A percentile compares a stretch with the other conserved stretches of the same genome.
Conservation (phyloP, 352 stramenopile genomes). For the Blastocystis hominis region DNA sequence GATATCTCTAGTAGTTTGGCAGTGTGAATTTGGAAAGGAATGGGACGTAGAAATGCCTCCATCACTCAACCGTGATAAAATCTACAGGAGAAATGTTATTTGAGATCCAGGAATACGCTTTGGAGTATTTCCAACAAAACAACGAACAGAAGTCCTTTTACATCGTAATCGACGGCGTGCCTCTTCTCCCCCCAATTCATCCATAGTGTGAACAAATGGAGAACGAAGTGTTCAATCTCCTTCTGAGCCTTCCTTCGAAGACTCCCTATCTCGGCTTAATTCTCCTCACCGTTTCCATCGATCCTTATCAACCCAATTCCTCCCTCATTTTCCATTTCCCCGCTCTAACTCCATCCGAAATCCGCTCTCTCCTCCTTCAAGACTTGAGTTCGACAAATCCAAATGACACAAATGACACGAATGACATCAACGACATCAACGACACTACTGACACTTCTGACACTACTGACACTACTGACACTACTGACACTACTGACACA, state of each 20-base stretch:
- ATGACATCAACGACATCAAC: neutral
- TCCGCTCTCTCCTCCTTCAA: neutral
- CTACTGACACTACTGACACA: too few species aligned
- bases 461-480: too few species aligned
- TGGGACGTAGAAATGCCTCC: neutral
- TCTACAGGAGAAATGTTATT: neutral
- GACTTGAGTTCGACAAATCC: neutral
- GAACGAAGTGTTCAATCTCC: neutral
- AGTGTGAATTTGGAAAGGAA: neutral
- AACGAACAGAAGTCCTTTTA: neutral
- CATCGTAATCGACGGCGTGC: slow-evolving; percentile 2
- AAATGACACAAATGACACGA: neutral
- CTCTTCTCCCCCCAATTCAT: neutral
- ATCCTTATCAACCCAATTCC: neutral
- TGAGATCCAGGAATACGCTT: slow-evolving; percentile 4
- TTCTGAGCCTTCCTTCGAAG: neutral
- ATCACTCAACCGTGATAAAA: neutral
- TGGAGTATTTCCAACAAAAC: neutral
- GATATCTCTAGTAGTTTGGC: neutral
- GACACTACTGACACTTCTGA: too few species aligned
- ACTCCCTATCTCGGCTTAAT: neutral
- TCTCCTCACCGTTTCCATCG: slow-evolving; percentile 2
- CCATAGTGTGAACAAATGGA: neutral
- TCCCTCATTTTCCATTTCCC: slow-evolving; percentile 40
- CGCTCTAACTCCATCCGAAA: neutral